Evolutionary conservation across 1,284 basidiomycete genomes (phyloP).

Genomic region (Golubevia sp.): DNA sequence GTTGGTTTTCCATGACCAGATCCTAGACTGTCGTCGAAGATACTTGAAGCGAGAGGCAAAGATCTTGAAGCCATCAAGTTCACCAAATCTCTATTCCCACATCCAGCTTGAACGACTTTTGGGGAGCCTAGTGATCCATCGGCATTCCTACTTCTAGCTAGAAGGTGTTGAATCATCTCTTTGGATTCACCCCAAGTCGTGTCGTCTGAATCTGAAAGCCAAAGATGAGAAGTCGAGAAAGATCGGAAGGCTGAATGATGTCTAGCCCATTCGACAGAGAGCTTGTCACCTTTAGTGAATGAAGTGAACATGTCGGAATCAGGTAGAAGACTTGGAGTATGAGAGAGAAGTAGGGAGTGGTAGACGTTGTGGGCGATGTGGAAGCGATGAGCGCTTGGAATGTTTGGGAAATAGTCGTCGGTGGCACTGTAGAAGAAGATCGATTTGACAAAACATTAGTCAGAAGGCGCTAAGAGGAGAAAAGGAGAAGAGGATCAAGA

Average conservation of each 20-base stretch:
- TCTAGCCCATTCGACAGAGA: slow-evolving; percentile 15
- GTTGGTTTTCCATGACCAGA: slow-evolving; percentile 10
- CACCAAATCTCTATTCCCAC: not conserved
- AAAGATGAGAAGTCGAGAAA: slow-evolving; percentile 27
- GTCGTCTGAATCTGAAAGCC: not conserved
- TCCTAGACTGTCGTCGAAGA: slow-evolving; percentile 18
- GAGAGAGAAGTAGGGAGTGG: slow-evolving; percentile 28
- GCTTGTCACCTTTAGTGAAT: slow-evolving; percentile 13
- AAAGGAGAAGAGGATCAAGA: too few relatives aligned
- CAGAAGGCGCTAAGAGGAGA: too few relatives aligned
- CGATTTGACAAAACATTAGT: too few relatives aligned
- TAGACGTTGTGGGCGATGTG: slow-evolving; percentile 42
- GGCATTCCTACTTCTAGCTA: too few relatives aligned
- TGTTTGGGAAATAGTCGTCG: slow-evolving; percentile 48
- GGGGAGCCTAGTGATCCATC: too few relatives aligned
- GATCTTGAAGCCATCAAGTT: slow-evolving; percentile 8
- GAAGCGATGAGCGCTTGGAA: slow-evolving; percentile 44
- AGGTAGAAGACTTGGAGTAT: slow-evolving; percentile 15
- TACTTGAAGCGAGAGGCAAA: not conserved
- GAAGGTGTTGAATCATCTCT: too few relatives aligned
- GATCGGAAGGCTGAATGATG: slow-evolving; percentile 44
- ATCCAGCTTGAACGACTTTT: slow-evolving; percentile 17
- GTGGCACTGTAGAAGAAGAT: too few relatives aligned
- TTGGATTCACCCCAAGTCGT: too few relatives aligned
- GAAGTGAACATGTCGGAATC: slow-evolving; percentile 55